Evolutionary conservation across 78 protist species (phyloP), one percentile per base, ranked within the genome.

Genomic region (Dictyostelium brefeldianum): DNA sequence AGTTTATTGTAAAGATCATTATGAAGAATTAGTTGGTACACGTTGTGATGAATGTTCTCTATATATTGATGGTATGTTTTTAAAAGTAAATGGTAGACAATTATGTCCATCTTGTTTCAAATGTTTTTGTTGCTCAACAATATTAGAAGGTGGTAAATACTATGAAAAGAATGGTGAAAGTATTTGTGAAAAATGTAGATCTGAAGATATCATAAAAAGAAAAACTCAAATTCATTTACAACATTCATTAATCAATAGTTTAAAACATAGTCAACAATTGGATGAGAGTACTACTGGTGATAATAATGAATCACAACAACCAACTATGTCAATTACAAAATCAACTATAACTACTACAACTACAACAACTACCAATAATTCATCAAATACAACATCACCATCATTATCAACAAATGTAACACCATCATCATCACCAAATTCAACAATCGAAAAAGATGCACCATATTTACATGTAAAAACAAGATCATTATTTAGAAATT

Each of bases 1-100:
- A 12, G 36, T 87, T n/a, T 87, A 87, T 77, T 87, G 93, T 43
- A 87, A 87, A 50, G 93, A 77, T 15, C 93, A 87, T 54, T 87
- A 31, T 54, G 93, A 87, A 77, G 92, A 85, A 17, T 22, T 85
- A 15, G 41, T 64, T 6, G 83, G 93, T 2, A 47, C 74, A 0
- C 57, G 51, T 18, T 87, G 93, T 47, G 54, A 41, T 18, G 48
- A 29, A 22, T 87, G 93, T 41, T n/a, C 77, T 18, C 41, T 48
- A 22, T 36, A 75, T 12, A 87, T 87, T 22, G 93, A 59, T 77
- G 93, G 93, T 17, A 59, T 67, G 36, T 87, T 27, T 65, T 50
- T 87, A 17, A 87, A 77, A 65, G 83, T 77, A 27, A 84, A 84
- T 57, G 92, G 92, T 14, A 74, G 65, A 62, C 64, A 87, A n/a